phyloP scores from a whole-genome alignment of 2,329 filamentous ascomycete species.

The Cercospora berteroae region DNA sequence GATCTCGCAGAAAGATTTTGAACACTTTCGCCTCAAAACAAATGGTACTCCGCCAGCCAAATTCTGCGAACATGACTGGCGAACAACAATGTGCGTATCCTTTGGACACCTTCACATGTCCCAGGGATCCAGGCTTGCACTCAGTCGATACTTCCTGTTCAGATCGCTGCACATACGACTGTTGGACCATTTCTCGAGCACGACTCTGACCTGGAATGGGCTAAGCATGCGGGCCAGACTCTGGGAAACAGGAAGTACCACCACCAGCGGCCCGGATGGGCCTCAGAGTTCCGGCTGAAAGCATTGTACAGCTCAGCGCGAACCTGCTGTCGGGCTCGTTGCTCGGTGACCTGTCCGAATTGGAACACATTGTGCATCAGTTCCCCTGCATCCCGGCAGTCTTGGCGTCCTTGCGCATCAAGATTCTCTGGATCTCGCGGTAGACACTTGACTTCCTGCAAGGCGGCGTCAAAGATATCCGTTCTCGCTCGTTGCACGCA shows the following conservation, averaged over 20 bases:
- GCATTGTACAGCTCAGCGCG: neutral
- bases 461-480: neutral
- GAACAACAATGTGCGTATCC: too few relatives aligned
- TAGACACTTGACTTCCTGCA: neutral
- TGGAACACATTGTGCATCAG: neutral
- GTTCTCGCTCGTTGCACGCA: neutral
- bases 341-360: neutral
- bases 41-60: too few relatives aligned
- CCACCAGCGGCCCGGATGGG: neutral
- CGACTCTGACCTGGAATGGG: neutral
- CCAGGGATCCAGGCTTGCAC: neutral
- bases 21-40: too few relatives aligned
- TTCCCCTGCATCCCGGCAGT: neutral
- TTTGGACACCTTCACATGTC: neutral
- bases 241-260: neutral
- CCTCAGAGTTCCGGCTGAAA: neutral
- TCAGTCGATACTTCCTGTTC: neutral
- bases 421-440: neutral
- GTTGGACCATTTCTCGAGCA: neutral
- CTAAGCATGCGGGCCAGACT: neutral
- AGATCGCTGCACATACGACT: neutral
- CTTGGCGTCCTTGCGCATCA: neutral
- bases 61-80: too few relatives aligned
- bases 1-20: too few relatives aligned
- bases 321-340: neutral